Conservation (phyloP, 139 green algal genomes). For the Parachlorella kessleri region DNA sequence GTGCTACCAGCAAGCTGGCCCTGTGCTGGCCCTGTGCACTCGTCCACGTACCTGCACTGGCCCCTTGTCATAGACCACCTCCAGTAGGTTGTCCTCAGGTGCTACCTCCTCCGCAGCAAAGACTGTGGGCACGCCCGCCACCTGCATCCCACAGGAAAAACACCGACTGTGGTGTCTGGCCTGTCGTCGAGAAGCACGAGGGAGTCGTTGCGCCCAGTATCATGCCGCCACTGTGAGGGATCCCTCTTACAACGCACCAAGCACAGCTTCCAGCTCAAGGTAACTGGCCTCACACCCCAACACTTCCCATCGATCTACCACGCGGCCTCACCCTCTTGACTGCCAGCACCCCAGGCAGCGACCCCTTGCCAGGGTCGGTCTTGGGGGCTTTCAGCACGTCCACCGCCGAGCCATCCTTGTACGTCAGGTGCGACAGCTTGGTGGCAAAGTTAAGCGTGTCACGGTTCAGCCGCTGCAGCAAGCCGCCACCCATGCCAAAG, state of each 20-base stretch:
- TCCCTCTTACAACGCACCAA: too few species aligned
- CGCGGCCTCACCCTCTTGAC: conserved; percentile 75
- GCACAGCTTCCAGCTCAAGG: too few species aligned
- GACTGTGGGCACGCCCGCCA: conserved; percentile 74
- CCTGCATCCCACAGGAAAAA: not conserved
- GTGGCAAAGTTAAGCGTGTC: conserved; percentile 94
- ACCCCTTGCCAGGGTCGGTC: conserved; percentile 71
- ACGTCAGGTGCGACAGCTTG: conserved; percentile 88
- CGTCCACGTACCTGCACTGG: conserved; percentile 55
- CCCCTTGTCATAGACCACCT: conserved; percentile 73
- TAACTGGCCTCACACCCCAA: too few species aligned
- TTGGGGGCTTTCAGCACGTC: conserved; percentile 88
- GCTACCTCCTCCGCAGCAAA: conserved; percentile 76
- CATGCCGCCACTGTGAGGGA: too few species aligned
- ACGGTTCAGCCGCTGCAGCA: conserved; percentile 89
- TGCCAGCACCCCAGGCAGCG: conserved; percentile 75
- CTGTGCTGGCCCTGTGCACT: too few species aligned
- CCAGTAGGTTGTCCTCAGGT: conserved; percentile 74
- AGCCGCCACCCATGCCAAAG: conserved; percentile 93
- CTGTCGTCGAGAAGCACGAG: too few species aligned
- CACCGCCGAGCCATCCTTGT: conserved; percentile 57
- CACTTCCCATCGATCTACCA: too few species aligned
- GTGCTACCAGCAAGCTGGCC: too few species aligned
- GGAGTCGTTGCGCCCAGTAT: too few species aligned
- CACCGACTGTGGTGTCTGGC: too few species aligned